Evolutionary conservation across 148 eudicot species (phyloP), one percentile per base, ranked within the genome.

Genomic region (Cornus suecica): DNA sequence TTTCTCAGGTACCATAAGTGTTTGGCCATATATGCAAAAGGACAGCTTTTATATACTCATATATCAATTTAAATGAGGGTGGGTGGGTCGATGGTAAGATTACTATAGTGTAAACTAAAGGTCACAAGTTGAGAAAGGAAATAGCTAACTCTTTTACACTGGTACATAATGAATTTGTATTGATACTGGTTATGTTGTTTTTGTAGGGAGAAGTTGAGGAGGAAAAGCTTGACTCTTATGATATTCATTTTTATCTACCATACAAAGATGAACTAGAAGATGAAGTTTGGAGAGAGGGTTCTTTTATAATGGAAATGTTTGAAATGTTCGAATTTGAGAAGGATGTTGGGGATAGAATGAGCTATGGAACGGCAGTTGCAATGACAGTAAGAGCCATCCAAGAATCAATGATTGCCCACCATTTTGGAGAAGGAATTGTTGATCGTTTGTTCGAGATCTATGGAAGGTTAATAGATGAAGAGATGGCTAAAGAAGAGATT

Each of bases 241-340:
- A 94, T 65, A 90, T 88, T 25, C 97, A 91, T 68, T 94, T 94
- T 72, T 94, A 94, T 71, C 91, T 94, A 64, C 96, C 99, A 8
- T 91, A 88, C 8, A 84, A 78, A 74, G 90, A 89, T 61, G 99
- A 95, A 77, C n/a, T 95, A 61, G 90, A 85, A 80, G 85, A 85
- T 41, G 90, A 82, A 70, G 86, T 91, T 24, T 79, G 37, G 56
- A 88, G 78, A 79, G 91, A 95, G 28, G 92, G 97, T 10, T 89
- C 91, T 6, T 92, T 95, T 20, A 73, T 76, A 75, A 24, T 91
- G 69, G 90, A 77, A 5, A 68, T 70, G 51, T 48, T 87, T 10
- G 94, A 90, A 72, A 85, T 76, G 90, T 88, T 91, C 10, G 82
- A 90, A 51, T 83, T 84, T 20, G 90, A 84, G 29, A 80, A 81